A percentile compares a stretch with the other conserved stretches of the same genome.
These are phyloP conservation scores for Claviceps sp. DNA, from an alignment of 2,329 filamentous ascomycete species.

Conservation along the genomic window DNA sequence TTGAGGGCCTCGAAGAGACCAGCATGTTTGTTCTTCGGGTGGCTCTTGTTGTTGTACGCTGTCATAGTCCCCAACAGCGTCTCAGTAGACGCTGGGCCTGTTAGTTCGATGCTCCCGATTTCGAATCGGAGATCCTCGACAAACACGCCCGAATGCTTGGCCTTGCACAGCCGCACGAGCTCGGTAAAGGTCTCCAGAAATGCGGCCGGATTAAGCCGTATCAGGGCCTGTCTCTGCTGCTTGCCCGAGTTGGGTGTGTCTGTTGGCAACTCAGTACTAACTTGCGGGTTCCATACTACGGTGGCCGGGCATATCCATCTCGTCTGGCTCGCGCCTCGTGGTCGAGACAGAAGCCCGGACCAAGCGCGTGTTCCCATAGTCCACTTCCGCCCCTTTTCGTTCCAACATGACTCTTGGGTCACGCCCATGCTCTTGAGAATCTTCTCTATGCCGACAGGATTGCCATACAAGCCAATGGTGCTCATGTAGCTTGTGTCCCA, in stretches of 20 bases:
- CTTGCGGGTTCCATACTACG: conserved; percentile 57
- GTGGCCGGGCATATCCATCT: conserved; percentile 58
- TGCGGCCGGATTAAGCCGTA: conserved; percentile 73
- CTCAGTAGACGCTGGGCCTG: conserved; percentile 64
- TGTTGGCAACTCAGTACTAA: conserved; percentile 11
- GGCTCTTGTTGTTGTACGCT: conserved; percentile 25
- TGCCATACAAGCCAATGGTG: conserved; percentile 66
- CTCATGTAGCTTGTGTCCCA: conserved; percentile 96
- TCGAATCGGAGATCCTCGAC: conserved; percentile 60
- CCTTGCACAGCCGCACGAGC: conserved; percentile 41
- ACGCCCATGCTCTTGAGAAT: conserved; percentile 55
- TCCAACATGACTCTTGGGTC: conserved; percentile 46
- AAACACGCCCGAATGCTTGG: conserved; percentile 46
- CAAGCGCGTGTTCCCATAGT: conserved; percentile 37
- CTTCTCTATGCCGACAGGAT: conserved; percentile 46
- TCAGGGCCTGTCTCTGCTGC: conserved; percentile 37
- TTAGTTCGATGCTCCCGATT: conserved; percentile 44
- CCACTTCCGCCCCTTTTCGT: conserved; percentile 57
- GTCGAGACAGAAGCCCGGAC: conserved; percentile 37
- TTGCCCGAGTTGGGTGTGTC: conserved; percentile 13
- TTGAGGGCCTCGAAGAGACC: conserved; percentile 37
- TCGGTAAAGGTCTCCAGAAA: conserved; percentile 58
- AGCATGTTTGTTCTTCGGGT: conserved; percentile 25
- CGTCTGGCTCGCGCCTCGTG: conserved; percentile 32
- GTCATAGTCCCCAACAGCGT: conserved; percentile 56